phyloP scores from a whole-genome alignment of 78 protist genomes.

The Speleostelium caveatum region DNA sequence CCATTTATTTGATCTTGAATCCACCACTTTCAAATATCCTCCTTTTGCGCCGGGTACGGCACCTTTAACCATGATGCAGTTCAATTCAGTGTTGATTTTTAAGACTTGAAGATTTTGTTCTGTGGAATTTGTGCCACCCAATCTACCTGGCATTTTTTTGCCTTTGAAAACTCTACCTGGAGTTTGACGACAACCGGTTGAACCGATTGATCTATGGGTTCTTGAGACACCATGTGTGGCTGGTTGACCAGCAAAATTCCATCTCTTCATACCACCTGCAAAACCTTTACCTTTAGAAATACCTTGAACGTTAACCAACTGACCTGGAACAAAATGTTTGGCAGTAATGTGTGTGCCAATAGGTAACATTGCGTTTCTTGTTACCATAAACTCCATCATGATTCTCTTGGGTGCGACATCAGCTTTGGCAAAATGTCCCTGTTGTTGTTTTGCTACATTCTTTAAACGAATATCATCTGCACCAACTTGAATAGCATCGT shows the following conservation, averaged over 20 bases:
- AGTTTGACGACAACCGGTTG: constrained; percentile 79
- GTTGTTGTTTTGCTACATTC: constrained; percentile 37
- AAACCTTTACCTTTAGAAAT: constrained; percentile 86
- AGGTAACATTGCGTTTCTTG: constrained; percentile 75
- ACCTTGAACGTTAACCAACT: constrained; percentile 75
- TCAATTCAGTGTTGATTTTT: constrained; percentile 35
- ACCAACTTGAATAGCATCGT: constrained; percentile 57
- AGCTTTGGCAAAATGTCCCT: constrained; percentile 55
- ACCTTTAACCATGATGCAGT: constrained; percentile 72
- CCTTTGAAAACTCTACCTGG: constrained; percentile 80
- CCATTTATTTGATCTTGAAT: constrained; percentile 42
- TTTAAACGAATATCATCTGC: constrained; percentile 67
- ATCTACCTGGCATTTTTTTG: constrained; percentile 88
- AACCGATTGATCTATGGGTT: constrained; percentile 79
- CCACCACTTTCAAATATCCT: constrained; percentile 18
- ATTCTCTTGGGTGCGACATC: constrained; percentile 77
- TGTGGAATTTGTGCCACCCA: constrained; percentile 74
- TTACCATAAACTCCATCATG: constrained; percentile 77
- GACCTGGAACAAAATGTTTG: constrained; percentile 89
- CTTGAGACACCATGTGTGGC: constrained; percentile 86
- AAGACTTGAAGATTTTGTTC: constrained; percentile 37
- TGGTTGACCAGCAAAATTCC: constrained; percentile 81
- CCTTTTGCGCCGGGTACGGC: constrained; percentile 80
- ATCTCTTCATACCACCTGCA: constrained; percentile 86
- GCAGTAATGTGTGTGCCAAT: constrained; percentile 73